A percentile compares a stretch with the other conserved stretches of the same genome.
These are phyloP conservation scores for Sechiopsis laciniata DNA, from an alignment of 306 rosid species.

Conservation along the genomic window DNA sequence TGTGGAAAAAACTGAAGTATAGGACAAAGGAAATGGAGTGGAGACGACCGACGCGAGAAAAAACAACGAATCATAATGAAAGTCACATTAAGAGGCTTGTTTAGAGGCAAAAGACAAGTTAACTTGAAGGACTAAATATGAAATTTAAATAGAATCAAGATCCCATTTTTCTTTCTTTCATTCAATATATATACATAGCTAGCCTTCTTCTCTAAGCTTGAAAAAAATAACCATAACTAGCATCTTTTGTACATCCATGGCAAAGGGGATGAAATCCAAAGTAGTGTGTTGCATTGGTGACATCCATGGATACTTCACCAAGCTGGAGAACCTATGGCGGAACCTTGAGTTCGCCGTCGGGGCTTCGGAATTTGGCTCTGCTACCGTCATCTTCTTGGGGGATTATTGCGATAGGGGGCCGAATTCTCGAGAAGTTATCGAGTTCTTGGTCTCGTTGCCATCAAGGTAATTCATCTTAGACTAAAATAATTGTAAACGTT, in stretches of 20 bases:
- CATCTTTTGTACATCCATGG: background rate
- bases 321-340: conserved; percentile 61
- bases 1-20: too few species aligned
- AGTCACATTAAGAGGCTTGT: background rate
- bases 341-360: conserved; percentile 41
- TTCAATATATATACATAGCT: background rate
- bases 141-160: background rate
- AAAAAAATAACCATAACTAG: too few species aligned
- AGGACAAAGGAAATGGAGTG: too few species aligned
- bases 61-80: too few species aligned
- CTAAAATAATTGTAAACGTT: too few species aligned
- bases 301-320: conserved; percentile 56
- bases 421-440: conserved; percentile 48
- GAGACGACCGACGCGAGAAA: too few species aligned
- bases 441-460: conserved; percentile 50
- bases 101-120: background rate
- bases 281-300: conserved; percentile 65
- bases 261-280: conserved; percentile 20
- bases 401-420: conserved; percentile 91
- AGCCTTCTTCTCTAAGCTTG: too few species aligned
- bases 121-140: background rate
- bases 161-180: background rate
- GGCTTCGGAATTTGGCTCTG: conserved; percentile 38
- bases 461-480: conserved; percentile 1
- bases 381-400: conserved; percentile 71